Percentiles rank a stretch among this genome's conserved stretches.
phyloP scores from a whole-genome alignment of 164 flowering plant species.

The Warburgia ugandensis region DNA sequence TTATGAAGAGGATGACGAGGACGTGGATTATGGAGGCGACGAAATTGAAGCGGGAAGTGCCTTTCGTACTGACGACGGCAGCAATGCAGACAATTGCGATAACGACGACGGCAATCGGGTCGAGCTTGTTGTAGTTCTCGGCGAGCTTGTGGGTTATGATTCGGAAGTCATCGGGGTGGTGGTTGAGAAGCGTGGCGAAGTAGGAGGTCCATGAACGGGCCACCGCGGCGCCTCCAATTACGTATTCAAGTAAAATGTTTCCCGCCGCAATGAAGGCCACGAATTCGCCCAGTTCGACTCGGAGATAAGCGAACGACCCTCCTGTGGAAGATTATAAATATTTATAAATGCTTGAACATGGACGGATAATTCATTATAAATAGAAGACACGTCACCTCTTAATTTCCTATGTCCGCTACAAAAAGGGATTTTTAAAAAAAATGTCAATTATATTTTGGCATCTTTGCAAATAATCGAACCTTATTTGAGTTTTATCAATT shows the following conservation, averaged over 20 bases:
- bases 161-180: constrained; percentile 9
- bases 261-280: constrained; percentile 72
- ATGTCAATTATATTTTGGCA: no score
- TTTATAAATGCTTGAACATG: background rate
- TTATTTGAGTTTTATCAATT: no score
- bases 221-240: constrained; percentile 50
- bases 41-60: constrained; percentile 47
- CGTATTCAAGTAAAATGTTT: constrained; percentile 59
- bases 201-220: constrained; percentile 72
- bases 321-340: constrained; percentile 21
- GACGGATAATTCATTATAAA: no score
- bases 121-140: constrained; percentile 39
- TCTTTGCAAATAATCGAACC: no score
- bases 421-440: no score
- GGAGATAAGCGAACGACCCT: constrained; percentile 67
- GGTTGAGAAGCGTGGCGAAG: constrained; percentile 55
- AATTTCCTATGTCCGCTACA: no score
- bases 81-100: constrained; percentile 15
- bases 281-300: constrained; percentile 77
- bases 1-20: constrained; percentile 40
- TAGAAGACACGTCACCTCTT: no score
- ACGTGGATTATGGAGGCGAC: constrained; percentile 42
- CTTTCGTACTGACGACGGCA: constrained; percentile 39
- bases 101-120: constrained; percentile 51
- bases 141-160: constrained; percentile 21